Conservation (phyloP, 345 rosid genomes). For the Eucalyptus cloeziana region DNA sequence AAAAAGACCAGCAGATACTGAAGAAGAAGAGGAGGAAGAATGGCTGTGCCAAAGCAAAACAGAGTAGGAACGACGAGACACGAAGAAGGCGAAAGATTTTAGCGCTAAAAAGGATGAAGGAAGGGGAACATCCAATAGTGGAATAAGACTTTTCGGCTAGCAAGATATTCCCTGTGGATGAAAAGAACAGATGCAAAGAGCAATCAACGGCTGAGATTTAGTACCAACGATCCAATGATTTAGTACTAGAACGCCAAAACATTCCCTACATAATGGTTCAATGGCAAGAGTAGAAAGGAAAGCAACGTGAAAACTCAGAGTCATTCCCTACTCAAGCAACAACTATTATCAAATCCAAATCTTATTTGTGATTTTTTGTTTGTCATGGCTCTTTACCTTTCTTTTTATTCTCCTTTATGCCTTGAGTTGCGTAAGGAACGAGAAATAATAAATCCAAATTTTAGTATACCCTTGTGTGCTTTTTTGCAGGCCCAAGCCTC, state of each 20-base stretch:
- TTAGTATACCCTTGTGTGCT: fast-evolving
- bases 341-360: neutral
- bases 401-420: neutral
- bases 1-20: neutral
- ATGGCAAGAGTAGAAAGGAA: no score
- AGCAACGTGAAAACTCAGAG: no score
- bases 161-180: no score
- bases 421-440: neutral
- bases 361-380: neutral
- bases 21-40: neutral
- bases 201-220: neutral
- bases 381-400: neutral
- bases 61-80: fast-evolving
- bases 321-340: no score
- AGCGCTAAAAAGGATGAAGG: fast-evolving
- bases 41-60: neutral
- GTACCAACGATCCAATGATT: neutral
- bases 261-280: no score
- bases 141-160: no score
- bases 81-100: neutral
- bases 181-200: fast-evolving
- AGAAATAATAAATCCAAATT: fast-evolving
- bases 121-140: neutral
- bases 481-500: neutral
- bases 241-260: neutral